Evolutionary conservation across 208 protist genomes (phyloP).

Genomic region (Angomonas ambiguus): DNA sequence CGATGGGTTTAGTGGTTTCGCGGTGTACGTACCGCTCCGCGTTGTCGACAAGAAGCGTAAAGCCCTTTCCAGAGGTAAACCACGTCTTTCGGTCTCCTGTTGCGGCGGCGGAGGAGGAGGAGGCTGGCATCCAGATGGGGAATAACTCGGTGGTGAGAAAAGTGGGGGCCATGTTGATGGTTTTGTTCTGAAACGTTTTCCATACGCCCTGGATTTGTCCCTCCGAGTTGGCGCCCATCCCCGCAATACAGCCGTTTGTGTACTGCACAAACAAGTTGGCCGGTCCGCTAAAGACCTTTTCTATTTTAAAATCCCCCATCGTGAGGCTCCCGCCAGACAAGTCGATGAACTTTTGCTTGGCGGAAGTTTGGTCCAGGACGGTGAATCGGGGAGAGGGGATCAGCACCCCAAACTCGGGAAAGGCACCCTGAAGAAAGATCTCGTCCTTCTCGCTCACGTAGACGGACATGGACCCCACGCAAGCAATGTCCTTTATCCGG

Average conservation of each 20-base stretch:
- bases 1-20: slow-evolving; percentile 35
- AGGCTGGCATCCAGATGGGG: slow-evolving; percentile 32
- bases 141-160: slow-evolving; percentile 31
- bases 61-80: slow-evolving; percentile 44
- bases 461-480: slow-evolving; percentile 37
- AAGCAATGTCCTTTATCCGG: slow-evolving; percentile 59
- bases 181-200: slow-evolving; percentile 25
- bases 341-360: slow-evolving; percentile 20
- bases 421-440: slow-evolving; percentile 54
- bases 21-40: slow-evolving; percentile 33
- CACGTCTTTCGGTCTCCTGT: slow-evolving; percentile 5
- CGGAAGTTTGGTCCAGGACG: slow-evolving; percentile 36
- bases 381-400: slow-evolving; percentile 49
- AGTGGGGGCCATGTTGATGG: slow-evolving; percentile 46
- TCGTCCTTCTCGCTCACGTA: slow-evolving; percentile 56
- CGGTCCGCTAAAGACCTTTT: slow-evolving; percentile 32
- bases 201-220: slow-evolving; percentile 48
- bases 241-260: slow-evolving; percentile 61
- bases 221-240: slow-evolving; percentile 63
- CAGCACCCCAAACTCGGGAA: slow-evolving; percentile 56
- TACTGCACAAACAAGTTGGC: slow-evolving; percentile 56
- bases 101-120: background rate
- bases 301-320: slow-evolving; percentile 29
- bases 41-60: slow-evolving; percentile 55
- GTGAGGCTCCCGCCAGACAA: background rate